A percentile compares a stretch with the other conserved stretches of the same genome.
Evolutionary conservation across 1,284 basidiomycete species (phyloP).

Genomic region (Cryptococcus wingfieldii): DNA sequence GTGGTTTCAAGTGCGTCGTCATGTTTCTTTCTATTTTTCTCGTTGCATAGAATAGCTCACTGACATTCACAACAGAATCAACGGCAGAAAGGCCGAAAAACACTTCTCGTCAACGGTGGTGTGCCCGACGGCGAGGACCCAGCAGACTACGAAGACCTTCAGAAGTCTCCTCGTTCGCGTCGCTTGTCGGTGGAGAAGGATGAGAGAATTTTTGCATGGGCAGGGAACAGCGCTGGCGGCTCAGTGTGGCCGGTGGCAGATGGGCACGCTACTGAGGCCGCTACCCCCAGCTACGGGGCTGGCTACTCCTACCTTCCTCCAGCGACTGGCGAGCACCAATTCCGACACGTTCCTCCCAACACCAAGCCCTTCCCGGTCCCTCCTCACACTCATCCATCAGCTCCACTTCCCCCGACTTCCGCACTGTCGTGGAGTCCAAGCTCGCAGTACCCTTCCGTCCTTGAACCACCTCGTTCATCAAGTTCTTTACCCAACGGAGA

Average conservation of each 20-base stretch:
- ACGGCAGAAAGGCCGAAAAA: conserved; percentile 38
- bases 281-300: background rate
- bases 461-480: background rate
- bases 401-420: background rate
- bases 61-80: conserved; percentile 33
- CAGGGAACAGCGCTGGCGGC: conserved; percentile 1
- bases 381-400: background rate
- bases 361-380: background rate
- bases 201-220: conserved; percentile 13
- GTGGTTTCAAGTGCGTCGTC: conserved; percentile 45
- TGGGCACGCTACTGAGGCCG: background rate
- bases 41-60: background rate
- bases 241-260: background rate
- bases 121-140: conserved; percentile 27
- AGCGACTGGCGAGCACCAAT: background rate
- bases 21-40: background rate
- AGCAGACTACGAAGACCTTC: conserved; percentile 26
- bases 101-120: conserved; percentile 18
- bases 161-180: conserved; percentile 26
- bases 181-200: conserved; percentile 14
- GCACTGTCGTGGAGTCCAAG: background rate
- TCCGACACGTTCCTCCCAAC: background rate
- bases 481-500: background rate
- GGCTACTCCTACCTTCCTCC: background rate
- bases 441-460: background rate